Conservation (phyloP, 306 rosid species). For the Elaeagnus macrophylla region DNA sequence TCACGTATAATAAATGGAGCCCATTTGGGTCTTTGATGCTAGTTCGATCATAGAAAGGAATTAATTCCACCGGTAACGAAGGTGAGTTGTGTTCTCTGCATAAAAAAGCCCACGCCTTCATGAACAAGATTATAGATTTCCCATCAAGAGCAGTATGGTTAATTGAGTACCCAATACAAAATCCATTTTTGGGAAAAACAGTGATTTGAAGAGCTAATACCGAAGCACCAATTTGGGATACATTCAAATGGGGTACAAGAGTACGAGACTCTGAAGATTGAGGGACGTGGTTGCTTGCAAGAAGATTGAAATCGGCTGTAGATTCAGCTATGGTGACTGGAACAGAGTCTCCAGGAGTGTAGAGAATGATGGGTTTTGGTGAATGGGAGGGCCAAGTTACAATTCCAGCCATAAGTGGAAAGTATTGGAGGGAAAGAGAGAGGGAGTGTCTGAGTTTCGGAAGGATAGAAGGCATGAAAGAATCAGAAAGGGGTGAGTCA, state of each 20-base stretch:
- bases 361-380: constrained; percentile 26
- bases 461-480: constrained; percentile 18
- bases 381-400: constrained; percentile 38
- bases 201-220: constrained; percentile 35
- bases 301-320: constrained; percentile 13
- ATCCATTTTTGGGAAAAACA: constrained; percentile 30
- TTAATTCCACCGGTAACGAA: background rate
- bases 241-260: constrained; percentile 19
- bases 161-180: constrained; percentile 31
- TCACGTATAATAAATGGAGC: constrained; percentile 4
- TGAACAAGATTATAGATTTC: constrained; percentile 22
- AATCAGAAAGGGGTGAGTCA: background rate
- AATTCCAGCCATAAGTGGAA: constrained; percentile 38
- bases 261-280: constrained; percentile 18
- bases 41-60: constrained; percentile 4
- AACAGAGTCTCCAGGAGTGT: constrained; percentile 27
- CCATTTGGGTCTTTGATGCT: constrained; percentile 7
- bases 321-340: constrained; percentile 29
- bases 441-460: constrained; percentile 45
- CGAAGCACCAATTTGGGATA: constrained; percentile 21
- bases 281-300: constrained; percentile 11
- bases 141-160: constrained; percentile 51
- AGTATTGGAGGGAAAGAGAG: constrained; percentile 54
- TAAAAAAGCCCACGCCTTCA: constrained; percentile 17
- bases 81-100: background rate